These are phyloP conservation scores for Russula foetens DNA, from an alignment of 768 basidiomycete genomes.

Conservation along the genomic window DNA sequence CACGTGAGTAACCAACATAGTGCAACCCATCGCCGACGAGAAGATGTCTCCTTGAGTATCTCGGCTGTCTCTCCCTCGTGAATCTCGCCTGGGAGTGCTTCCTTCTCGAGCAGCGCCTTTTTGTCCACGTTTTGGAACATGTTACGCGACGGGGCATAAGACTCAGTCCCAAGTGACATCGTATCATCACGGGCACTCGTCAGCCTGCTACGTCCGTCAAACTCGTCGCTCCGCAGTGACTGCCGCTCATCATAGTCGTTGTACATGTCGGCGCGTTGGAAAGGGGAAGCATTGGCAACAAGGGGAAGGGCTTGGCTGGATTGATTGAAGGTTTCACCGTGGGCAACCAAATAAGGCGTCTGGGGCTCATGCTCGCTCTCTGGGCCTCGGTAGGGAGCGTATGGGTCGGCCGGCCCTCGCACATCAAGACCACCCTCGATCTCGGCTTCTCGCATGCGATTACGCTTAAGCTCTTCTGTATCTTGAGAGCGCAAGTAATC, in stretches of 20 bases:
- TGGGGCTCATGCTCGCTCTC: conserved; percentile 34
- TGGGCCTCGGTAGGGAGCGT: conserved; percentile 65
- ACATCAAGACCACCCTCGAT: conserved; percentile 59
- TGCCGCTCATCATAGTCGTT: conserved; percentile 73
- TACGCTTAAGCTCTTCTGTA: conserved; percentile 79
- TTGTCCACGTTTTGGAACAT: conserved; percentile 89
- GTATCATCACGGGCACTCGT: conserved; percentile 75
- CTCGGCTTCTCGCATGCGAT: conserved; percentile 67
- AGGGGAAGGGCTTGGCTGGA: conserved; percentile 78
- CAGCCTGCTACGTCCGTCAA: conserved; percentile 68
- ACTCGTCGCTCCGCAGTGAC: conserved; percentile 69
- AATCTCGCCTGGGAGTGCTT: conserved; percentile 75
- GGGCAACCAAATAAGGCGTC: conserved; percentile 30
- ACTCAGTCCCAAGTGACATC: conserved; percentile 80
- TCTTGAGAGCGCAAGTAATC: conserved; percentile 79
- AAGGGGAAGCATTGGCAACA: conserved; percentile 73
- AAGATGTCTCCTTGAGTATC: conserved; percentile 72
- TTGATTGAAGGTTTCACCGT: conserved; percentile 40
- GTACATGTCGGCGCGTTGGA: conserved; percentile 68
- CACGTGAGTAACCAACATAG: conserved; percentile 87
- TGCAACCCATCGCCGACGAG: conserved; percentile 79
- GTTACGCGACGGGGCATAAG: conserved; percentile 88
- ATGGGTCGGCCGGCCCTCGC: conserved; percentile 54
- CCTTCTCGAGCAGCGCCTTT: conserved; percentile 67
- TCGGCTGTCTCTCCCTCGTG: conserved; percentile 86